These are phyloP conservation scores for Solanum peruvianum DNA, from an alignment of 257 asterid species.

Conservation along the genomic window DNA sequence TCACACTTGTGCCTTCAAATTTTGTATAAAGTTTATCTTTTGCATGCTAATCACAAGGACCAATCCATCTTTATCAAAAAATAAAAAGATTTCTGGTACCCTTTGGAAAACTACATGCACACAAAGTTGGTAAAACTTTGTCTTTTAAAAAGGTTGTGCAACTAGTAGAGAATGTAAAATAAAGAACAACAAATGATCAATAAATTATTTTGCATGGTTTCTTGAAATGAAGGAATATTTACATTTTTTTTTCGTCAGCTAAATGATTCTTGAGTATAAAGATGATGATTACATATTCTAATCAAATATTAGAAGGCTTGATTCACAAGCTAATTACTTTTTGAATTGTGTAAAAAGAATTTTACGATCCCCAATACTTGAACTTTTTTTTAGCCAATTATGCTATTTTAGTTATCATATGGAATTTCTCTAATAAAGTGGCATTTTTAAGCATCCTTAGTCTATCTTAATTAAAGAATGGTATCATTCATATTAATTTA, in stretches of 20 bases:
- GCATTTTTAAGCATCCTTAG: background rate
- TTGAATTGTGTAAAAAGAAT: background rate
- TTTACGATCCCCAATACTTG: background rate
- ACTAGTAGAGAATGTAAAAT: background rate
- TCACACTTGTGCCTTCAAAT: background rate
- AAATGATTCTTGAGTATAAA: background rate
- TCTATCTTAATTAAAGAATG: slow-evolving; percentile 1
- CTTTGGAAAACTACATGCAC: background rate
- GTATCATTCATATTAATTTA: background rate
- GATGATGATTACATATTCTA: background rate
- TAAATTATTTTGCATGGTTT: background rate
- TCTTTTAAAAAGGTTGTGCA: background rate
- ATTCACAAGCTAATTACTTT: background rate
- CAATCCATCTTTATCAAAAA: background rate
- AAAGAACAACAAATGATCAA: background rate
- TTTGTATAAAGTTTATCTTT: background rate
- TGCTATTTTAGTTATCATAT: slow-evolving; percentile 1
- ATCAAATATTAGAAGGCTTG: slow-evolving; percentile 3
- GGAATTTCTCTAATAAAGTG: slow-evolving; percentile 8
- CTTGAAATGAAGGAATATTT: background rate
- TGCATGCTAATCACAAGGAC: background rate
- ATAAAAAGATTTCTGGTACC: background rate
- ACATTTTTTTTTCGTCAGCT: background rate
- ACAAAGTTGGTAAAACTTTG: background rate
- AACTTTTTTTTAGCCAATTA: background rate